These are phyloP conservation scores for Amauroascus niger DNA, from an alignment of 2,329 filamentous ascomycete species.

Conservation along the genomic window DNA sequence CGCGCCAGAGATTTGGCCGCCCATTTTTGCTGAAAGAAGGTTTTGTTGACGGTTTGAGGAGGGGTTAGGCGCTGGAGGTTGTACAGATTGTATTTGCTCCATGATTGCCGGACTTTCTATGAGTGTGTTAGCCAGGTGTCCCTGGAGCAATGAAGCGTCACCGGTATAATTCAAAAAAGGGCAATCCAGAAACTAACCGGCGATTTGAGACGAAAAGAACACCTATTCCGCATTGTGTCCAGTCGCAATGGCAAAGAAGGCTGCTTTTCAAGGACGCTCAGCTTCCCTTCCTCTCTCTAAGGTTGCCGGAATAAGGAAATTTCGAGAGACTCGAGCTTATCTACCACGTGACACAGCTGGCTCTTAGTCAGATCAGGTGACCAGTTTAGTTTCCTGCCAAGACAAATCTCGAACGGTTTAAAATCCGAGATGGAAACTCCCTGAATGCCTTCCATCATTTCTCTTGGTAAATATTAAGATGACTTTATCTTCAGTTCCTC, in stretches of 20 bases:
- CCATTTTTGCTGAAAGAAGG: constrained; percentile 99
- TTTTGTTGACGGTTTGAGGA: constrained; percentile 43
- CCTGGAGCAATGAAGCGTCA: too few relatives aligned
- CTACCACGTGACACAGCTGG: too few relatives aligned
- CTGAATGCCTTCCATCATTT: too few relatives aligned
- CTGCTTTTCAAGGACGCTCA: background rate
- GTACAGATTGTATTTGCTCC: constrained; percentile 96
- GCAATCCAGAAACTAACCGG: constrained; percentile 22
- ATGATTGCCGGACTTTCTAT: constrained; percentile 88
- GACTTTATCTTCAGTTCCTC: too few relatives aligned
- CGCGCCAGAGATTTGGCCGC: constrained; percentile 71
- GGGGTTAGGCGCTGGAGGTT: constrained; percentile 56
- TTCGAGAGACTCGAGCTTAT: background rate
- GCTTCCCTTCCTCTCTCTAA: background rate
- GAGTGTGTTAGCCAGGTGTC: background rate
- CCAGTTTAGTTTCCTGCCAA: too few relatives aligned
- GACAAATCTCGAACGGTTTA: too few relatives aligned
- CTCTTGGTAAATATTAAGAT: too few relatives aligned
- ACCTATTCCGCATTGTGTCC: constrained; percentile 39
- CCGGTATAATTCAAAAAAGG: too few relatives aligned
- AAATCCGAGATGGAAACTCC: too few relatives aligned
- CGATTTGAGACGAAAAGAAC: constrained; percentile 34
- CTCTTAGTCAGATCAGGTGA: too few relatives aligned
- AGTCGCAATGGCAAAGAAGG: background rate
- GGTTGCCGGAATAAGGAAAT: background rate